Base-by-base conservation (phyloP, 1,139 yeast genomes). In the Pichiaceae sp. region DNA sequence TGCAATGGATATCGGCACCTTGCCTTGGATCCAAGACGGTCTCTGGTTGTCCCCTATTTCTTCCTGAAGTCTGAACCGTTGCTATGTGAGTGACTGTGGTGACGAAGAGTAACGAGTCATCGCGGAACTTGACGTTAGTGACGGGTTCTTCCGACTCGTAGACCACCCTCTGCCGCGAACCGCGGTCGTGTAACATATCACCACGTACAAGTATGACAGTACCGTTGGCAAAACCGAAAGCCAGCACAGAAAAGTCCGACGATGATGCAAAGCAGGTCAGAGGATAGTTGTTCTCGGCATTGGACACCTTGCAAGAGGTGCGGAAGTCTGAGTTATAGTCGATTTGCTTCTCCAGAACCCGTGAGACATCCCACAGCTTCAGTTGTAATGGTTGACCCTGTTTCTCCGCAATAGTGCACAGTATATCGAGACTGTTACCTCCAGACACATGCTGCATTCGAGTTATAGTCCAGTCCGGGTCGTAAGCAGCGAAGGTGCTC, bases 201-300 rank as follows among this genome's bases (percentile, higher is more conserved):
- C 98, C 99, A 43, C 97, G 62, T 0, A 89, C 74, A 3, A 89
- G 62, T 5, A 89, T 64, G 2, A 89, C 91, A 20, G 78, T 70
- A 6, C 99, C 99, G 56, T 87, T 84, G 17, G 94, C 80, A 53
- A 78, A 87, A 0, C 98, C 97, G 27, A 87, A 62, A 0, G 84
- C 94, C 4, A 86, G 56, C 37, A 86, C 73, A 1, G 84, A 66
- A 40, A 78, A 66, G 45, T 79, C 83, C 3, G 56, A 49, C 26
- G 75, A 71, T 39, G 73, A 63, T 19, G 70, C 68, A 42, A 83
- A 70, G 29, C 84, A 75, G 9, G 94, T 77, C 33, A 85, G 62
- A 0, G 95, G 95, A 46, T 64, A 81, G 5, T 82, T 72, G 50
- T 85, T 84, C 16, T 11, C n/a, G 0, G 57, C 60, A 38, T 56